These are phyloP conservation scores for Musa troglodytarum DNA, from an alignment of 176 grass and related monocot species.

Conservation along the genomic window DNA sequence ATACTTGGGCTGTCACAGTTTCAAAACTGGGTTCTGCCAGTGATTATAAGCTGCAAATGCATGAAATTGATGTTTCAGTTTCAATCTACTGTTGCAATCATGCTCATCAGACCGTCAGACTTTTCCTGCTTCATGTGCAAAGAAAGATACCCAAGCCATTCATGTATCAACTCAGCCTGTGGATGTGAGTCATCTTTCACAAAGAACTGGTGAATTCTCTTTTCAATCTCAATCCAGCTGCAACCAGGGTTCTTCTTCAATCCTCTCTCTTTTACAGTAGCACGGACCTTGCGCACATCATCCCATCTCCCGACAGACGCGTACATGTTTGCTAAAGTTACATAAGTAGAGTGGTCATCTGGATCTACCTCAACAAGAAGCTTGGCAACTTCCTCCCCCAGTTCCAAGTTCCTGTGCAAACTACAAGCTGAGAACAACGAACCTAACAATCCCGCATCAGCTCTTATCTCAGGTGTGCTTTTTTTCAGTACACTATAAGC, in stretches of 20 bases:
- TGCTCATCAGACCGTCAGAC: not conserved
- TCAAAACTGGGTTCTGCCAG: not conserved
- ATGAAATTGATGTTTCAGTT: not conserved
- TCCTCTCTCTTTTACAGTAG: constrained; percentile 13
- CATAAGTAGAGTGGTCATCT: constrained; percentile 20
- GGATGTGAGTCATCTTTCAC: constrained; percentile 23
- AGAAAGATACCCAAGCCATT: constrained; percentile 10
- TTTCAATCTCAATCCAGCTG: constrained; percentile 26
- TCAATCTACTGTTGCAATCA: not conserved
- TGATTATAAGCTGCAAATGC: not conserved
- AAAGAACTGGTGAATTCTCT: constrained; percentile 24
- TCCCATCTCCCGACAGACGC: constrained; percentile 23
- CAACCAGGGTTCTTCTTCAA: constrained; percentile 29
- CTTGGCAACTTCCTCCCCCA: constrained; percentile 20
- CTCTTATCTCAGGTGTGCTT: constrained; percentile 6
- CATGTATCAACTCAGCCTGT: constrained; percentile 7
- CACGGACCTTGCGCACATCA: constrained; percentile 5
- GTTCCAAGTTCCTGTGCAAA: constrained; percentile 14
- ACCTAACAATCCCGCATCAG: constrained; percentile 17
- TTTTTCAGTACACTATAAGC: constrained; percentile 13
- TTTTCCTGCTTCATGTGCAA: constrained; percentile 14
- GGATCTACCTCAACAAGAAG: constrained; percentile 23
- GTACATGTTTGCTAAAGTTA: constrained; percentile 19
- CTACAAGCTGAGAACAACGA: constrained; percentile 18
- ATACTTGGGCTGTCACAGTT: not conserved